phyloP scores from a whole-genome alignment of 805 yeast genomes.

The Starmera pachycereana region DNA sequence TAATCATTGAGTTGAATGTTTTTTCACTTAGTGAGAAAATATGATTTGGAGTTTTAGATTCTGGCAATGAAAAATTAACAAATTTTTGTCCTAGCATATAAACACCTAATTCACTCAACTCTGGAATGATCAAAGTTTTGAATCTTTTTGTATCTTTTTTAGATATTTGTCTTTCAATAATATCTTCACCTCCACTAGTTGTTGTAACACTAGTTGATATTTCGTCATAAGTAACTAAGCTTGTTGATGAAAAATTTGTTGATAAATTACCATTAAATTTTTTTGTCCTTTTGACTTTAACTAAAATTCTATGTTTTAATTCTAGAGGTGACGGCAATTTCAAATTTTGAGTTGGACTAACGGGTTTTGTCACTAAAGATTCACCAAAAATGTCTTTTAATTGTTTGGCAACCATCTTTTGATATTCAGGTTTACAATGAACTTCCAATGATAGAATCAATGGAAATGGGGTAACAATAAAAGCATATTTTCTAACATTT shows the following conservation, averaged over 20 bases:
- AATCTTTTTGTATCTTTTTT: not conserved
- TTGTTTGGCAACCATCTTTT: slow-evolving; percentile 41
- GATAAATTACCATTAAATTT: slow-evolving; percentile 9
- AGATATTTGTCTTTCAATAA: not conserved
- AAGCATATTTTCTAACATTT: slow-evolving; percentile 75
- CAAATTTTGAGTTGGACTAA: slow-evolving; percentile 18
- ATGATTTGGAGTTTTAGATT: slow-evolving; percentile 70
- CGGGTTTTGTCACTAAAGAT: slow-evolving; percentile 23
- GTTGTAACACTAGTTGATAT: slow-evolving; percentile 5
- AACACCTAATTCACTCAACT: slow-evolving; percentile 52
- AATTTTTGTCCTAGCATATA: slow-evolving; percentile 61
- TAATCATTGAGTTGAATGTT: slow-evolving; percentile 48
- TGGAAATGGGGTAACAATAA: slow-evolving; percentile 80
- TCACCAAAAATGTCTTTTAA: slow-evolving; percentile 53
- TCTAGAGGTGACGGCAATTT: slow-evolving; percentile 65
- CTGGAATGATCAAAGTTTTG: slow-evolving; percentile 23
- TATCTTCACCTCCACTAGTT: slow-evolving; percentile 29
- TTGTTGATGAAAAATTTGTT: slow-evolving; percentile 17
- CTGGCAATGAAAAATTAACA: slow-evolving; percentile 76
- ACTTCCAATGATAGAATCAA: slow-evolving; percentile 79
- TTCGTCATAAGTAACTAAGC: slow-evolving; percentile 23
- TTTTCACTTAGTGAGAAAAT: slow-evolving; percentile 84
- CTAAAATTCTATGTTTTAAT: slow-evolving; percentile 56
- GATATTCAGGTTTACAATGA: slow-evolving; percentile 64
- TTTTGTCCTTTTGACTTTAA: slow-evolving; percentile 64